Base-by-base conservation (phyloP, 1,284 basidiomycete genomes). In the Microbotryum saponariae region DNA sequence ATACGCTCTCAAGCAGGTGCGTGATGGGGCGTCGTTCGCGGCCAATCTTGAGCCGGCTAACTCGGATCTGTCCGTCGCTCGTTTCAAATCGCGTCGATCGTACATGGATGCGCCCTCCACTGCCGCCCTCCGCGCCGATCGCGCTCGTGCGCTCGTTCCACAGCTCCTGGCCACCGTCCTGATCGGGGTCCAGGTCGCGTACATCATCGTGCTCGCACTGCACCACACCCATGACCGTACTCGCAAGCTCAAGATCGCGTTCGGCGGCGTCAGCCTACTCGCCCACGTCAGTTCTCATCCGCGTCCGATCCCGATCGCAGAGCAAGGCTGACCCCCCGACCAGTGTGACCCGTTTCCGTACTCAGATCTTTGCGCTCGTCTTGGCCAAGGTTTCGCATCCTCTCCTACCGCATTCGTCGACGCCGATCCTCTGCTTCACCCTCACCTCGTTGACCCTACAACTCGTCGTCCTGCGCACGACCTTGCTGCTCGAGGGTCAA, bases 381-480 rank as follows among this genome's bases (percentile, higher is more conserved):
- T 54, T 69, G 46, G 58, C 60, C 33, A 55, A 60, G 25, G 61
- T 59, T 0, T 67, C 68, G 16, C 68, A 69, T 59, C 61, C 63
- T 7, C 48, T 65, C 42, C 53, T 65, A 9, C 60, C 63, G 1
- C 65, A 67, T 46, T 88, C 91, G 0, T 92, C 90, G 0, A 82
- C 87, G 0, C 74, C 85, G 25, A 77, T 92, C 31, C 81, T 97
- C 25, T 76, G 94, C 56, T 92, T 90, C 76, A 94, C 89, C 86
- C 88, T 91, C 0, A 56, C 81, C 4, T 89, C 91, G 70, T 60
- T 83, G 12, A 33, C 82, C 23, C 77, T 78, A 0, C 72, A 83
- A 1, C 71, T 78, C 5, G 74, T 90, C 27, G 84, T 86, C 80
- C 77, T 85, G 0, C 81, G 88, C 5, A 89, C 89, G 0, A 56